A percentile compares a stretch with the other conserved stretches of the same genome.
phyloP scores from a whole-genome alignment of 1,139 yeast genomes.

The Scheffersomyces insectosa region DNA sequence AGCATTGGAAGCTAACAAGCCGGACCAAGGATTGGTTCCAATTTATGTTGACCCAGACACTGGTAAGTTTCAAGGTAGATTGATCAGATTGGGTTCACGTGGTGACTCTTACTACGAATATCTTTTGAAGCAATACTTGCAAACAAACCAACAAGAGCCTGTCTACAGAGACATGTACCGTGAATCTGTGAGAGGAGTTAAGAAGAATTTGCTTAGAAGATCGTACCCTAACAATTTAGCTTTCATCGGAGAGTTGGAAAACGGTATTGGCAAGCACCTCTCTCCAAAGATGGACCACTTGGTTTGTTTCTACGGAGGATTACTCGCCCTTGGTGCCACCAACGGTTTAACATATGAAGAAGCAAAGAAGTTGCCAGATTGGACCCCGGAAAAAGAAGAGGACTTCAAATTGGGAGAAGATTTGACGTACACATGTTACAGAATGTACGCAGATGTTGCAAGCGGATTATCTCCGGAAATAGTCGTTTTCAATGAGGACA shows the following conservation, averaged over 20 bases:
- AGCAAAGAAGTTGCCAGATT: constrained; percentile 43
- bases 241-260: constrained; percentile 76
- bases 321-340: constrained; percentile 88
- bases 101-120: constrained; percentile 96
- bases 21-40: constrained; percentile 80
- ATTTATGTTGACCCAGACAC: constrained; percentile 75
- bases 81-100: constrained; percentile 82
- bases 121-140: constrained; percentile 80
- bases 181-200: constrained; percentile 73
- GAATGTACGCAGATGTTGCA: constrained; percentile 68
- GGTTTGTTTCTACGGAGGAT: constrained; percentile 91
- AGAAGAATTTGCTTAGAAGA: constrained; percentile 58
- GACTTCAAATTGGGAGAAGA: constrained; percentile 76
- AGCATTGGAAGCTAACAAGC: constrained; percentile 55
- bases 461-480: constrained; percentile 90
- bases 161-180: constrained; percentile 76
- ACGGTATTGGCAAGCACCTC: constrained; percentile 60
- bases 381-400: constrained; percentile 37
- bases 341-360: constrained; percentile 60
- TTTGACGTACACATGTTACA: constrained; percentile 78
- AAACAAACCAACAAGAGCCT: constrained; percentile 62
- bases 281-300: constrained; percentile 91
- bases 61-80: constrained; percentile 63
- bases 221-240: constrained; percentile 66
- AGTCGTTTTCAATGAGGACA: constrained; percentile 66